These are phyloP conservation scores for Podila epicladia DNA, from an alignment of 192 early-diverging fungal species.

Conservation along the genomic window DNA sequence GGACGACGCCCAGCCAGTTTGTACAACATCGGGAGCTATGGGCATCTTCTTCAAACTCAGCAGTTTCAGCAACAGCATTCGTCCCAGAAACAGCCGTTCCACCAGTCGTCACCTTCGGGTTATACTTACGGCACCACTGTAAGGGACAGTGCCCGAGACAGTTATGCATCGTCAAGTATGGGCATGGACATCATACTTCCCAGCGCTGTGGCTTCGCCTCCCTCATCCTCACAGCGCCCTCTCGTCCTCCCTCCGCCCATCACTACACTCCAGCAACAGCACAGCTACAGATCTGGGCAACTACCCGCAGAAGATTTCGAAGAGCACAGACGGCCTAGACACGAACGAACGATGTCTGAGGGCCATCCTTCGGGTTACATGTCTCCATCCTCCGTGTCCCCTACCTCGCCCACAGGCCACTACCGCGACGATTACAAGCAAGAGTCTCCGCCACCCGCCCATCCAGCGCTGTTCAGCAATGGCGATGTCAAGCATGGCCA, in stretches of 20 bases:
- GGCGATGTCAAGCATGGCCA: slow-evolving; percentile 4
- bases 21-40: slow-evolving; percentile 34
- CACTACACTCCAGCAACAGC: slow-evolving; percentile 6
- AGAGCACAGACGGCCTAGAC: slow-evolving; percentile 22
- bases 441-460: slow-evolving; percentile 17
- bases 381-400: slow-evolving; percentile 33
- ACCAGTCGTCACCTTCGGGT: not conserved
- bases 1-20: slow-evolving; percentile 35
- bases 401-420: slow-evolving; percentile 30
- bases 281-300: not conserved
- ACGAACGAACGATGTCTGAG: slow-evolving; percentile 46
- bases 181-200: not conserved
- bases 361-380: slow-evolving; percentile 38
- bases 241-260: slow-evolving; percentile 38
- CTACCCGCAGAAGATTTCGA: slow-evolving; percentile 27
- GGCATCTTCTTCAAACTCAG: slow-evolving; percentile 28
- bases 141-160: not conserved
- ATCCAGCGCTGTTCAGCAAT: slow-evolving; percentile 14
- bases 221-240: slow-evolving; percentile 6
- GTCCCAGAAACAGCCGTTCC: slow-evolving; percentile 9
- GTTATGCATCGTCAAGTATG: not conserved
- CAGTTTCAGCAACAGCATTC: slow-evolving; percentile 35
- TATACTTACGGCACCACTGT: not conserved
- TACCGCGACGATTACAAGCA: slow-evolving; percentile 38
- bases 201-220: not conserved